phyloP scores from a whole-genome alignment of 441 rosid genomes.

The Adansonia madagascariensis region DNA sequence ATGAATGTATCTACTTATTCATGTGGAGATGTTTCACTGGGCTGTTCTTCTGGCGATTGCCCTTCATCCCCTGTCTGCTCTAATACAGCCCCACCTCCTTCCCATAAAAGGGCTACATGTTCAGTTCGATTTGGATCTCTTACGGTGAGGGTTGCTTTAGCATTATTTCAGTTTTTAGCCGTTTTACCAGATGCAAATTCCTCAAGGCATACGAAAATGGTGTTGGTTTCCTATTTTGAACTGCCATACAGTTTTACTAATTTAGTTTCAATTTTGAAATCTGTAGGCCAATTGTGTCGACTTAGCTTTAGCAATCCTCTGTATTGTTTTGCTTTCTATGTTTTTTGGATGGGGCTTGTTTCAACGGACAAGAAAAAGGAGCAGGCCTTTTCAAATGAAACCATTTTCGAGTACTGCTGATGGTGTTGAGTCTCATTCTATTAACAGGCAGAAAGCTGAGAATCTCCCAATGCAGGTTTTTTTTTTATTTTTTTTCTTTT shows the following conservation, averaged over 20 bases:
- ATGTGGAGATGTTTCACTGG: constrained; percentile 79
- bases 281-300: constrained; percentile 89
- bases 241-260: constrained; percentile 27
- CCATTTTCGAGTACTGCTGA: constrained; percentile 43
- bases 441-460: constrained; percentile 60
- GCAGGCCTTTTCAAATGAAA: constrained; percentile 54
- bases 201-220: background rate
- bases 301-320: constrained; percentile 68
- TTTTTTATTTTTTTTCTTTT: background rate
- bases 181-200: constrained; percentile 4
- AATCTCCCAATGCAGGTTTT: constrained; percentile 65
- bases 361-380: constrained; percentile 61
- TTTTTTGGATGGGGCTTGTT: constrained; percentile 83
- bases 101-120: constrained; percentile 59
- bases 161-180: constrained; percentile 13
- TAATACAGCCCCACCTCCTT: constrained; percentile 55
- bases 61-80: constrained; percentile 80
- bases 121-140: constrained; percentile 77
- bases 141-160: constrained; percentile 54
- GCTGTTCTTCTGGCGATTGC: constrained; percentile 99
- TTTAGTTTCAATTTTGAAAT: constrained; percentile 37
- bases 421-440: constrained; percentile 49
- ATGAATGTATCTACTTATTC: constrained; percentile 92
- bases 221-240: constrained; percentile 9
- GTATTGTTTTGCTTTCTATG: constrained; percentile 68